Percentiles rank a stretch among this genome's conserved stretches.
Evolutionary conservation across 2,329 filamentous ascomycete species (phyloP).

Genomic region (Volutella citrinella): DNA sequence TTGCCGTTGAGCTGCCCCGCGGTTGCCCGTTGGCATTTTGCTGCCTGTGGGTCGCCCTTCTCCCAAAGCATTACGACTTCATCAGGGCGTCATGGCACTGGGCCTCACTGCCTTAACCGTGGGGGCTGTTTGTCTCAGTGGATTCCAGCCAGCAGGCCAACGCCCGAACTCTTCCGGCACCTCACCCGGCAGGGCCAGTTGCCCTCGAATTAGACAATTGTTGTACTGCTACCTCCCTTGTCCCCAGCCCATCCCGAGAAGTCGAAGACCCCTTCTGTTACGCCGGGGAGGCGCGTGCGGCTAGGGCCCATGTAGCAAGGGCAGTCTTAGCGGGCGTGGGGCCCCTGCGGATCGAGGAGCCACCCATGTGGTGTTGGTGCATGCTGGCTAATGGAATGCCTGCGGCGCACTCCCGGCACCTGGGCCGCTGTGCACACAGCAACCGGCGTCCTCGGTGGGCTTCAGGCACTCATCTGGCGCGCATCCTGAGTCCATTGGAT

Average conservation of each 20-base stretch:
- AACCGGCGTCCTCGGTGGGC: background rate
- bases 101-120: no score
- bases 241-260: background rate
- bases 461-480: background rate
- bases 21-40: no score
- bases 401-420: constrained; percentile 20
- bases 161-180: no score
- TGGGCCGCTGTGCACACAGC: background rate
- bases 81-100: no score
- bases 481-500: no score
- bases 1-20: constrained; percentile 12
- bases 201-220: no score
- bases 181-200: no score
- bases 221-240: no score
- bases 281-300: background rate
- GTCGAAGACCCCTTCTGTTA: background rate
- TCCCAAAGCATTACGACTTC: no score
- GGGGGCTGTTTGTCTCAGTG: no score
- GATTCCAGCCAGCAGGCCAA: no score
- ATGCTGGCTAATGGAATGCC: constrained; percentile 24
- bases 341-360: constrained; percentile 26
- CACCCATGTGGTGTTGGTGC: constrained; percentile 24
- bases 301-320: constrained; percentile 20
- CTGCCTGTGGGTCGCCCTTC: no score
- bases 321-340: constrained; percentile 17